These are phyloP conservation scores for Phytophthora sp. DNA, from an alignment of 352 stramenopile genomes.

Conservation along the genomic window DNA sequence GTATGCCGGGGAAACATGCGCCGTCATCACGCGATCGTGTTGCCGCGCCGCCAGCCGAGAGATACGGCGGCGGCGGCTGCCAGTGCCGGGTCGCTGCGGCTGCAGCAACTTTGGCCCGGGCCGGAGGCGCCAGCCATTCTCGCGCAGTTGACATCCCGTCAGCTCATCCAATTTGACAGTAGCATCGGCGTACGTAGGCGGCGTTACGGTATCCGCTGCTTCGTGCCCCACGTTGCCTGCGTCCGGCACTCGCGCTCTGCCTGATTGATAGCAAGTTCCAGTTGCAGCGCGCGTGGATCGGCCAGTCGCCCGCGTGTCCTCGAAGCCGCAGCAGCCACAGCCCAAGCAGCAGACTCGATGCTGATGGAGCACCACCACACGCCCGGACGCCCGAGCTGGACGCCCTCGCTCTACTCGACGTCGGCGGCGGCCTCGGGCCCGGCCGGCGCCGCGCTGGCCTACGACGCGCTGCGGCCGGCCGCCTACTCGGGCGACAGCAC, in stretches of 20 bases:
- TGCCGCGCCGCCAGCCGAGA: conserved; percentile 3
- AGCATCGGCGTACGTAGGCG: conserved; percentile 30
- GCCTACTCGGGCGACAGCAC: conserved; percentile 8
- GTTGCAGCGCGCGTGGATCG: conserved; percentile 9
- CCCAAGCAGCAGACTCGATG: conserved; percentile 9
- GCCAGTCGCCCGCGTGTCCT: conserved; percentile 16
- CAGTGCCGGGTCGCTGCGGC: conserved; percentile 3
- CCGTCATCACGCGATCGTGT: conserved; percentile 27
- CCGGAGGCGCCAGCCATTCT: conserved; percentile 31
- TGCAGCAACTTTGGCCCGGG: conserved; percentile 21
- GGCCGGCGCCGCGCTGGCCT: conserved; percentile 7
- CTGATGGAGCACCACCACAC: conserved; percentile 36
- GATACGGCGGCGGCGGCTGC: conserved; percentile 11
- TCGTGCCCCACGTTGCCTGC: conserved; percentile 23
- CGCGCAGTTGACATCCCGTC: conserved; percentile 35
- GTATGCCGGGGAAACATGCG: neutral
- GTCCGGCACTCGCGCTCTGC: no score
- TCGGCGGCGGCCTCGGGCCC: neutral
- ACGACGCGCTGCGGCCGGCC: conserved; percentile 25
- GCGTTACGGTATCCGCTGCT: conserved; percentile 17
- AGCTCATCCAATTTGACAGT: conserved; percentile 46
- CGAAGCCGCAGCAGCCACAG: neutral
- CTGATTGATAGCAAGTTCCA: conserved; percentile 3
- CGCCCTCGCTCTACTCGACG: conserved; percentile 26
- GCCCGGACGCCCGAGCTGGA: conserved; percentile 34